A percentile compares a stretch with the other conserved stretches of the same genome.
phyloP scores from a whole-genome alignment of 2,329 filamentous ascomycete species.

The Colletotrichum sp. region DNA sequence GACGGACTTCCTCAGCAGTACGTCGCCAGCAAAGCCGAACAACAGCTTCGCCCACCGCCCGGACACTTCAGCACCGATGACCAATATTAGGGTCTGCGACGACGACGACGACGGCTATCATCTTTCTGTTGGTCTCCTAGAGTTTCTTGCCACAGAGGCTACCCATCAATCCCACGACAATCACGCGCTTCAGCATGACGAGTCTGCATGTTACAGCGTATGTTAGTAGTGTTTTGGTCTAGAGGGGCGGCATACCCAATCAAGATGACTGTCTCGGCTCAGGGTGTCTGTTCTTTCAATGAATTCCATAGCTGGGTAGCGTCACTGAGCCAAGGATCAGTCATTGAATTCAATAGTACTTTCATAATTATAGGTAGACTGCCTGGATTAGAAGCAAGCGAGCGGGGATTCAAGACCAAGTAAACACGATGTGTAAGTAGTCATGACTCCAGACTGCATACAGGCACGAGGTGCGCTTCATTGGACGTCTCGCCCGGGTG shows the following conservation, averaged over 20 bases:
- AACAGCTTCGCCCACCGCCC: background rate
- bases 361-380: background rate
- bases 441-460: no score
- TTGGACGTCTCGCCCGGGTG: no score
- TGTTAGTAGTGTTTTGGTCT: background rate
- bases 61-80: background rate
- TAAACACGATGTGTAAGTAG: no score
- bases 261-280: background rate
- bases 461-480: no score
- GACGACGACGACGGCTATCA: background rate
- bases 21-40: background rate
- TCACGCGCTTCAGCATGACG: background rate
- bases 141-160: background rate
- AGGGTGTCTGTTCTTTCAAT: background rate
- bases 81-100: background rate
- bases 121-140: background rate
- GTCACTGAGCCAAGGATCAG: background rate
- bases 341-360: background rate
- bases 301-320: background rate
- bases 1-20: background rate
- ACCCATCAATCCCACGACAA: background rate
- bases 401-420: background rate
- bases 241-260: background rate
- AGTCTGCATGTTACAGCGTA: background rate
- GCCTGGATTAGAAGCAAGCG: background rate